Evolutionary conservation across 2,329 filamentous ascomycete species (phyloP).

Genomic region (Coniochaeta sp.): DNA sequence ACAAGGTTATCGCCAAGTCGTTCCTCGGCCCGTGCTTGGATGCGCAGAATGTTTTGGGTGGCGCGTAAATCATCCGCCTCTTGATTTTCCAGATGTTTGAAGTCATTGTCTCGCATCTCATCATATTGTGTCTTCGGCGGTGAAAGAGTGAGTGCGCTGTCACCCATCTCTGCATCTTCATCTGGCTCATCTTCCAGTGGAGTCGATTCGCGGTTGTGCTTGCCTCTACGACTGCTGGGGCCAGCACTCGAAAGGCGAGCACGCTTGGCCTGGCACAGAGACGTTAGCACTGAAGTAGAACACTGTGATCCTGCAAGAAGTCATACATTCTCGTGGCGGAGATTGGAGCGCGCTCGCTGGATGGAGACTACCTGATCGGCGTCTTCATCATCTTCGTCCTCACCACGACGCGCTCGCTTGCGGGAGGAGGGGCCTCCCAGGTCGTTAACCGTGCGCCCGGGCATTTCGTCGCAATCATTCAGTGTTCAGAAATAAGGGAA

Average conservation of each 20-base stretch:
- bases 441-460: constrained; percentile 16
- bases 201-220: constrained; percentile 8
- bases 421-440: constrained; percentile 15
- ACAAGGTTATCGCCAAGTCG: constrained; percentile 59
- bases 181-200: constrained; percentile 15
- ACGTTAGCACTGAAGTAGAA: neutral
- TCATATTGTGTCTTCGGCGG: constrained; percentile 55
- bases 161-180: constrained; percentile 18
- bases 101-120: constrained; percentile 49
- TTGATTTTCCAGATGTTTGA: constrained; percentile 46
- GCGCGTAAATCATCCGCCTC: constrained; percentile 55
- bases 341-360: constrained; percentile 31
- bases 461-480: constrained; percentile 14
- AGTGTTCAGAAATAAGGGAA: neutral
- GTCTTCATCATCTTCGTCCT: constrained; percentile 24
- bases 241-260: constrained; percentile 23
- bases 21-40: constrained; percentile 42
- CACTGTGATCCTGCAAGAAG: neutral
- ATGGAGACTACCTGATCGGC: constrained; percentile 25
- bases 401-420: constrained; percentile 34
- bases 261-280: constrained; percentile 27
- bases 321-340: constrained; percentile 30
- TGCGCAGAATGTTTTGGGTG: constrained; percentile 51
- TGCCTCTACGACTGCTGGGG: constrained; percentile 8
- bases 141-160: constrained; percentile 13